Percentiles rank a stretch among this genome's conserved stretches.
Conservation (phyloP, 768 basidiomycete genomes). For the Podaxis sp. region DNA sequence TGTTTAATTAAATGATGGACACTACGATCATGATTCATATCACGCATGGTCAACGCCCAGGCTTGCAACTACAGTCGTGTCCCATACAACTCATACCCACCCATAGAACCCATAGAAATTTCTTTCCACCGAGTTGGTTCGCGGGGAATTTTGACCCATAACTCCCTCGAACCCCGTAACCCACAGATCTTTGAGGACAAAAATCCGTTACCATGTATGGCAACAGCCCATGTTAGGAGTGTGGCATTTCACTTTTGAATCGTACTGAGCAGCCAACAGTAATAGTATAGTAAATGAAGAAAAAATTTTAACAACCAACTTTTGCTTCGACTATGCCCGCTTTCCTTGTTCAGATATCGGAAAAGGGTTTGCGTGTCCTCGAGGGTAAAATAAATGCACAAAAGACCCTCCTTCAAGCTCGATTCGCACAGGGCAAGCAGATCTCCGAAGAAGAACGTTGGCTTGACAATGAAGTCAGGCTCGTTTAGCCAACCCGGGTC, state of each 20-base stretch:
- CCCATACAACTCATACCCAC: no score
- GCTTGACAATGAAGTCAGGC: not conserved
- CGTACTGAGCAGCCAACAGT: not conserved
- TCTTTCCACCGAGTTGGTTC: not conserved
- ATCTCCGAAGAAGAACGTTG: not conserved
- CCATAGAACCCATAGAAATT: no score
- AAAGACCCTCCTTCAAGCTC: not conserved
- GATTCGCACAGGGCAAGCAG: not conserved
- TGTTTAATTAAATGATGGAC: no score
- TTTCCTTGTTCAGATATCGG: no score
- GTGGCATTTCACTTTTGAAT: not conserved
- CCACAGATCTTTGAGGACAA: not conserved
- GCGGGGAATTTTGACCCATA: constrained; percentile 5
- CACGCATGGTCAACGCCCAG: no score
- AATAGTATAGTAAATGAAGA: not conserved
- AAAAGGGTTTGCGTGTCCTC: not conserved
- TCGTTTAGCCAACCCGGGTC: no score
- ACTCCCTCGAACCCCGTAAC: not conserved
- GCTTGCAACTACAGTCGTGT: no score
- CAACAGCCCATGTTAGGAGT: not conserved
- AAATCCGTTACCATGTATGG: not conserved
- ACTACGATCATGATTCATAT: no score
- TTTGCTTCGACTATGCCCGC: not conserved
- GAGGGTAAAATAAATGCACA: not conserved
- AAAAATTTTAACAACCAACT: not conserved